Evolutionary conservation across 495 filamentous ascomycete species (phyloP).

Genomic region (Penicillium roqueforti): DNA sequence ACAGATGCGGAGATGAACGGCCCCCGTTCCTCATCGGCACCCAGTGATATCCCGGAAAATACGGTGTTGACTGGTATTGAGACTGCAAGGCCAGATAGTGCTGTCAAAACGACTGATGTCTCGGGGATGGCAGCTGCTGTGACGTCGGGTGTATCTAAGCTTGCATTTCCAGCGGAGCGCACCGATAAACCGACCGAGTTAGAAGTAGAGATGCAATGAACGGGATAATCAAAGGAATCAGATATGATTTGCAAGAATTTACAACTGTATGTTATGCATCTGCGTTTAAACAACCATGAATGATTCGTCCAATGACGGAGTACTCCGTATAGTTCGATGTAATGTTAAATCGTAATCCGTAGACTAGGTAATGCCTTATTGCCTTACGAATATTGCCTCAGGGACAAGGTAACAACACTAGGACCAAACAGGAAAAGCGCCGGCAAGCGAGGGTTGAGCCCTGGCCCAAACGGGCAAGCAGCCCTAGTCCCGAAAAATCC

Average conservation of each 20-base stretch:
- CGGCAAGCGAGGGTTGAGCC: constrained; percentile 46
- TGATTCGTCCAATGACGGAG: not conserved
- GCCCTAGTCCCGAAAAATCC: constrained; percentile 43
- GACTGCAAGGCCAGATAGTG: constrained; percentile 27
- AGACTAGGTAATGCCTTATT: constrained; percentile 6
- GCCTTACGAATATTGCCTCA: constrained; percentile 10
- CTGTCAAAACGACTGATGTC: constrained; percentile 26
- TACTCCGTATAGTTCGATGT: not conserved
- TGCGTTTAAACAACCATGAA: not conserved
- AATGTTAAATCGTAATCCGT: no score
- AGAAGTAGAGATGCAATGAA: constrained; percentile 49
- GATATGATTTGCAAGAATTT: constrained; percentile 1
- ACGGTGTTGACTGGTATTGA: constrained; percentile 48
- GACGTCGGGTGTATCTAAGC: constrained; percentile 39
- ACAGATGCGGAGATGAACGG: constrained; percentile 92
- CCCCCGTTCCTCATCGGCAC: constrained; percentile 27
- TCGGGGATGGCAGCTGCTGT: constrained; percentile 35
- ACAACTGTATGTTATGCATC: not conserved
- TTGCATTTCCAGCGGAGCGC: constrained; percentile 33
- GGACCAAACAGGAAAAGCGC: constrained; percentile 21
- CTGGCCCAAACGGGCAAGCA: constrained; percentile 36
- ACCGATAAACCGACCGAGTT: constrained; percentile 30
- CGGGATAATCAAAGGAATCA: not conserved
- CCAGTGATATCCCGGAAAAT: constrained; percentile 18
- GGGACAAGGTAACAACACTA: constrained; percentile 5